Conservation (phyloP, 73 alveolate genomes). For the Effrenium voratum region DNA sequence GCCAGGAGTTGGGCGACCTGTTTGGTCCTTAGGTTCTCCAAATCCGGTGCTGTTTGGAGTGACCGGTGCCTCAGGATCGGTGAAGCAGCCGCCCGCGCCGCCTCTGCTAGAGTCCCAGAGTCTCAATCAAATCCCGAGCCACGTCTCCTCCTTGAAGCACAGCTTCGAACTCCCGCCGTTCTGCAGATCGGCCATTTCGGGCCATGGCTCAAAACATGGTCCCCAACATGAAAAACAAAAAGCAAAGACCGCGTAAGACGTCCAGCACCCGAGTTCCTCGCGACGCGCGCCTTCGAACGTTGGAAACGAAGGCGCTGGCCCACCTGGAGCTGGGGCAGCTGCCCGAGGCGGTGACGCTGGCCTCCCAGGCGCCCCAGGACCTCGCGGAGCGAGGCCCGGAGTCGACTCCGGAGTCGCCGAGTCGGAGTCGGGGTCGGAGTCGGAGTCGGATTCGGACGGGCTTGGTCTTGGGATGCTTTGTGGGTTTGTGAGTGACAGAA, state of each 20-base stretch:
- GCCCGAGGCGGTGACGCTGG: constrained; percentile 66
- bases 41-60: neutral
- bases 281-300: neutral
- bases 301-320: constrained; percentile 23
- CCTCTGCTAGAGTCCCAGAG: neutral
- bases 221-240: too few species aligned
- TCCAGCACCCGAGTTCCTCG: too few species aligned
- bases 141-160: too few species aligned
- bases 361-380: constrained; percentile 74
- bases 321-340: constrained; percentile 56
- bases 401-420: neutral
- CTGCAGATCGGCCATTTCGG: too few species aligned
- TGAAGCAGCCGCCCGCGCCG: constrained; percentile 21
- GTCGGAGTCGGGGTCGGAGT: too few species aligned
- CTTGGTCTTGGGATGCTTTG: too few species aligned
- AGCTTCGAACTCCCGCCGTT: too few species aligned
- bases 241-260: too few species aligned
- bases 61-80: neutral
- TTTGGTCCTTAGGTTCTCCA: neutral
- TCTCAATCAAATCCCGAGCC: too few species aligned
- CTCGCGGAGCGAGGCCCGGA: constrained; percentile 47
- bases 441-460: too few species aligned
- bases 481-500: too few species aligned
- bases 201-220: too few species aligned
- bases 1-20: constrained; percentile 10